Evolutionary conservation across 2,329 filamentous ascomycete species (phyloP).

Genomic region (Aspergillus pseudoviridinutans): DNA sequence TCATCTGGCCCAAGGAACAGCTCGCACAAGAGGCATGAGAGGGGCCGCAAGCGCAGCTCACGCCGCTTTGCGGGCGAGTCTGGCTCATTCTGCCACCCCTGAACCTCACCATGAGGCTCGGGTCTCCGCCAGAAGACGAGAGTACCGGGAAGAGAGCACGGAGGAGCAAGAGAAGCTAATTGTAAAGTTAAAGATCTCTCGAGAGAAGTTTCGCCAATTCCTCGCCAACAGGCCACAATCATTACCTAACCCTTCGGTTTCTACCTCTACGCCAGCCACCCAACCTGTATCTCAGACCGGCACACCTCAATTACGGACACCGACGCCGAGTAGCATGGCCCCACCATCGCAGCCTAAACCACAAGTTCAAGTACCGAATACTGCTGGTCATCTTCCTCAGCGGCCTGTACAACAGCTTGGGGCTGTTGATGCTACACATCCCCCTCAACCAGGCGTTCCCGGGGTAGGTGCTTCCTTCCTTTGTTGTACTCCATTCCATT

Average conservation of each 20-base stretch:
- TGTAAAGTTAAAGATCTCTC: conserved; percentile 70
- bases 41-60: conserved; percentile 83
- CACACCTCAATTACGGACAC: conserved; percentile 48
- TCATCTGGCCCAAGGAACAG: conserved; percentile 64
- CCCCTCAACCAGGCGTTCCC: conserved; percentile 39
- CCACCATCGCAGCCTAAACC: conserved; percentile 31
- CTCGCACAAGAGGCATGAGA: conserved; percentile 81
- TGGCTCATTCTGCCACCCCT: conserved; percentile 83
- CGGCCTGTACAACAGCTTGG: conserved; percentile 35
- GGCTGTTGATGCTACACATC: conserved; percentile 44
- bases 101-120: conserved; percentile 72
- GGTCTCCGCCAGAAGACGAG: conserved; percentile 59
- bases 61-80: conserved; percentile 71
- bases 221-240: conserved; percentile 47
- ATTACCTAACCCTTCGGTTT: conserved; percentile 20
- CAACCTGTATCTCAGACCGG: conserved; percentile 42
- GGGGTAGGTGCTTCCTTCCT: conserved; percentile 39
- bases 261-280: conserved; percentile 43
- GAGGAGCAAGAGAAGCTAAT: conserved; percentile 67
- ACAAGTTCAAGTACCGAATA: conserved; percentile 23
- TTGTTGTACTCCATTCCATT: too few species aligned
- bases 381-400: conserved; percentile 19
- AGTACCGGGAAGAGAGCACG: conserved; percentile 72
- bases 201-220: conserved; percentile 66
- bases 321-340: conserved; percentile 52